Evolutionary conservation across 768 basidiomycete genomes (phyloP).

Genomic region (Mycena pura): DNA sequence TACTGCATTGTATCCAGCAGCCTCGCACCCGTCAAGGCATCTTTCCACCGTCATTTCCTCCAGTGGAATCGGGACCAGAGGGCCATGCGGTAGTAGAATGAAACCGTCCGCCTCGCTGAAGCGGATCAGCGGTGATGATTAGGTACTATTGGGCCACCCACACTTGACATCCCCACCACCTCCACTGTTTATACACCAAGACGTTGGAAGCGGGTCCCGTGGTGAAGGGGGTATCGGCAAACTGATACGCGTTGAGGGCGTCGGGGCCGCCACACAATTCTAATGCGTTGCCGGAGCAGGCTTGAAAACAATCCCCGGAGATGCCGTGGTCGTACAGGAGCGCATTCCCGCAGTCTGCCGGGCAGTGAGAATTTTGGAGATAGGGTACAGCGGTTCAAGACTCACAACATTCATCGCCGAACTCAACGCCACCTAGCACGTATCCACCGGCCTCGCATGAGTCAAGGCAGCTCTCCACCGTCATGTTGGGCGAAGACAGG

Average conservation of each 20-base stretch:
- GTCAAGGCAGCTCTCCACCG: slow-evolving; percentile 30
- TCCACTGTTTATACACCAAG: slow-evolving; percentile 18
- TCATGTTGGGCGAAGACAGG: slow-evolving; percentile 17
- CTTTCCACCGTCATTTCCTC: slow-evolving; percentile 31
- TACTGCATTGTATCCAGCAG: slow-evolving; percentile 23
- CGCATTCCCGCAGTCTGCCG: slow-evolving; percentile 30
- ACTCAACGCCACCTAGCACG: slow-evolving; percentile 29
- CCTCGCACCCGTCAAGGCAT: slow-evolving; percentile 27
- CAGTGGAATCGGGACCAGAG: slow-evolving; percentile 12
- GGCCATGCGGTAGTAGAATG: slow-evolving; percentile 19
- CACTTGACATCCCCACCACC: slow-evolving; percentile 20
- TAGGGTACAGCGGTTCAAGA: background rate
- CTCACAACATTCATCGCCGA: slow-evolving; percentile 31
- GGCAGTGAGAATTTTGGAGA: background rate
- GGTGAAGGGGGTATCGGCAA: slow-evolving; percentile 24
- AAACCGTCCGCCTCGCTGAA: background rate
- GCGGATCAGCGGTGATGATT: background rate
- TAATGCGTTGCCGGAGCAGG: slow-evolving; percentile 25
- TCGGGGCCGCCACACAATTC: slow-evolving; percentile 29
- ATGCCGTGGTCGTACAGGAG: slow-evolving; percentile 25
- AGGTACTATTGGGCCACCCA: background rate
- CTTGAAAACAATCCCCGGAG: slow-evolving; percentile 2
- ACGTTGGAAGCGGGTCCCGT: slow-evolving; percentile 23
- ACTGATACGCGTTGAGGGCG: slow-evolving; percentile 27
- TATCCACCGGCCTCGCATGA: slow-evolving; percentile 22